These are phyloP conservation scores for Phaeosphaeriaceae sp. DNA, from an alignment of 2,329 filamentous ascomycete species.

Conservation along the genomic window DNA sequence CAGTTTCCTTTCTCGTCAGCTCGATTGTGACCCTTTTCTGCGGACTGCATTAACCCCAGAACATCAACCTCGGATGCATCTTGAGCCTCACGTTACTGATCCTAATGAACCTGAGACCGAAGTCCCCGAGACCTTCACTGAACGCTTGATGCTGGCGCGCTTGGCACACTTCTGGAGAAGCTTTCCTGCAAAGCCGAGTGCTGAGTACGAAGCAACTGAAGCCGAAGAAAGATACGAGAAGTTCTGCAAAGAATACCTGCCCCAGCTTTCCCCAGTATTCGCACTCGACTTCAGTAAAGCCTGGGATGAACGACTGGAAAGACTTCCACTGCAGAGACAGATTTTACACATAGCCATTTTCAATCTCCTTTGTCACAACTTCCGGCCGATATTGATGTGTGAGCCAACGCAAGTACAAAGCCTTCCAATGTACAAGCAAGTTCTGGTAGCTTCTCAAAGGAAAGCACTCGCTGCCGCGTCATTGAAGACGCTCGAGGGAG, in stretches of 20 bases:
- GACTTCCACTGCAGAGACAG: constrained; percentile 13
- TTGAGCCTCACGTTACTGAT: background rate
- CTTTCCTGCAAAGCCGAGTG: background rate
- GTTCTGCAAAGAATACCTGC: constrained; percentile 13
- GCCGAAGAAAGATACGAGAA: constrained; percentile 15
- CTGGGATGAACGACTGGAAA: constrained; percentile 11
- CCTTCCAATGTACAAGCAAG: background rate
- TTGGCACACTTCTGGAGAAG: background rate
- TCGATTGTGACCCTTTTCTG: background rate
- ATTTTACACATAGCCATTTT: constrained; percentile 6
- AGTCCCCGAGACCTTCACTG: background rate
- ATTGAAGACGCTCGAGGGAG: background rate
- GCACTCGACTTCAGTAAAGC: constrained; percentile 9
- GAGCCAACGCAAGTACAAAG: background rate
- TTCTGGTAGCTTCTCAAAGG: background rate
- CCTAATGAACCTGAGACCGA: background rate
- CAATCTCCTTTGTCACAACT: background rate
- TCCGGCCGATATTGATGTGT: background rate
- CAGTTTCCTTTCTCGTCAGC: background rate
- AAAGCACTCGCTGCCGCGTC: background rate
- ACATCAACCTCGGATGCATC: background rate
- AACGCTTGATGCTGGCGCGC: background rate
- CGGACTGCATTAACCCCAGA: background rate
- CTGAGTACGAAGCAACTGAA: constrained; percentile 8
- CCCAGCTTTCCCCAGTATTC: constrained; percentile 10